Evolutionary conservation across 2,329 filamentous ascomycete species (phyloP).

Genomic region (Diaporthe nobilis): DNA sequence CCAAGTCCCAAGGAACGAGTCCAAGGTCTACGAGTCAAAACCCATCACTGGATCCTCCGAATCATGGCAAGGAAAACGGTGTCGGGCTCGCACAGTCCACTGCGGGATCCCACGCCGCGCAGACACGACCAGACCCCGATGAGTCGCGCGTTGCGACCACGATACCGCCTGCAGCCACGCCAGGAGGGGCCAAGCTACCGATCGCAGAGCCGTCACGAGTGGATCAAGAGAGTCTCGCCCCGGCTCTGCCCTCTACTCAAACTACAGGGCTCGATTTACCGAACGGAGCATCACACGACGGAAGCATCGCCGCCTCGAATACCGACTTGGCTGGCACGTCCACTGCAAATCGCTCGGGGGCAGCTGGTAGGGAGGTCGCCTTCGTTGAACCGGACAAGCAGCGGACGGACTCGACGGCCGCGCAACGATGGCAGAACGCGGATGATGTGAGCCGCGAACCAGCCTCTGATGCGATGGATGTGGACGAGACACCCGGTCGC

Average conservation of each 20-base stretch:
- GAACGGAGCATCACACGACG: neutral
- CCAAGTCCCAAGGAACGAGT: slow-evolving; percentile 18
- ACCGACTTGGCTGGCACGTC: neutral
- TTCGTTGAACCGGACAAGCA: slow-evolving; percentile 35
- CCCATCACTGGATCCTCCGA: neutral
- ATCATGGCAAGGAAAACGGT: slow-evolving; percentile 17
- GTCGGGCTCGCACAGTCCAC: slow-evolving; percentile 5
- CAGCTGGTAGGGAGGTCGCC: slow-evolving; percentile 34
- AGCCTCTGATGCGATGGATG: slow-evolving; percentile 40
- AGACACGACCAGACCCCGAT: neutral
- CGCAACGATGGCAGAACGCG: slow-evolving; percentile 4
- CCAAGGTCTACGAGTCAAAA: neutral
- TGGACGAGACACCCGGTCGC: slow-evolving; percentile 47
- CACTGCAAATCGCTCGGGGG: slow-evolving; percentile 11
- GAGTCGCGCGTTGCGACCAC: slow-evolving; percentile 32
- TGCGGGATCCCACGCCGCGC: slow-evolving; percentile 1
- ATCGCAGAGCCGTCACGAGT: slow-evolving; percentile 1
- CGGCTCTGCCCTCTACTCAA: neutral
- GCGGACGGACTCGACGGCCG: neutral
- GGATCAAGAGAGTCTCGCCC: neutral
- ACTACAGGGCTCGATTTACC: neutral
- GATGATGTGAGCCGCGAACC: slow-evolving; percentile 44
- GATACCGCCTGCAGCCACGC: slow-evolving; percentile 8
- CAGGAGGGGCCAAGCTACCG: neutral
- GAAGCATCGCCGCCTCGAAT: slow-evolving; percentile 11